These are phyloP conservation scores for Colletotrichum kahawae DNA, from an alignment of 2,329 filamentous ascomycete genomes.

Conservation along the genomic window DNA sequence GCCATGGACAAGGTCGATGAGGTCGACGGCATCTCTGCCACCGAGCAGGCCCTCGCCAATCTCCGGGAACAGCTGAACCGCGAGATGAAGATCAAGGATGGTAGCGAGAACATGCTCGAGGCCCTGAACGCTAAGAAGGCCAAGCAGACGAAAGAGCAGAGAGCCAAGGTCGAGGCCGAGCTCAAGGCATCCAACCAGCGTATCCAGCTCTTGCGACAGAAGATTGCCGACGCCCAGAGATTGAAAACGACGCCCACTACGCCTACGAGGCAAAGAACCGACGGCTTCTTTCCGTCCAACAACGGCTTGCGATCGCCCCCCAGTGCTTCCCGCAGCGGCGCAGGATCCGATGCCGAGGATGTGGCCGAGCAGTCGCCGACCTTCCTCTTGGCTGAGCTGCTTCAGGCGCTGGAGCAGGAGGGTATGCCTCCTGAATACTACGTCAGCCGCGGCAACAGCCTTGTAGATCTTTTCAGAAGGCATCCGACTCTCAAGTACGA, in stretches of 20 bases:
- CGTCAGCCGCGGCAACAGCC: slow-evolving; percentile 86
- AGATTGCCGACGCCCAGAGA: slow-evolving; percentile 64
- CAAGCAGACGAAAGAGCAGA: slow-evolving; percentile 91
- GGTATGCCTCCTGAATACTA: slow-evolving; percentile 94
- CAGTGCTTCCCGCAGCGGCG: slow-evolving; percentile 59
- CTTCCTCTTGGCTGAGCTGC: slow-evolving; percentile 85
- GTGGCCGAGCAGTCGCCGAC: slow-evolving; percentile 81
- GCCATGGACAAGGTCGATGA: slow-evolving; percentile 67
- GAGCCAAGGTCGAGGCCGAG: slow-evolving; percentile 82
- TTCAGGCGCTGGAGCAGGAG: slow-evolving; percentile 87
- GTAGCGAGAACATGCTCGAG: slow-evolving; percentile 97
- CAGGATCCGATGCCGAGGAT: slow-evolving; percentile 69
- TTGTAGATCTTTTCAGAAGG: slow-evolving; percentile 96
- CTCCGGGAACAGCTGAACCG: slow-evolving; percentile 88
- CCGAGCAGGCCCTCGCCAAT: slow-evolving; percentile 76
- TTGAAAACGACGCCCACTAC: slow-evolving; percentile 53
- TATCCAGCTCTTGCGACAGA: slow-evolving; percentile 65
- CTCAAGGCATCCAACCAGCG: slow-evolving; percentile 84
- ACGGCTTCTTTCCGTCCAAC: slow-evolving; percentile 46
- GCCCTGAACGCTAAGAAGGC: slow-evolving; percentile 93
- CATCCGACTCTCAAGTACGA: slow-evolving; percentile 96
- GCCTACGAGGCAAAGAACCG: slow-evolving; percentile 56
- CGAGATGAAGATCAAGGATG: slow-evolving; percentile 97
- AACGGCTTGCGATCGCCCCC: slow-evolving; percentile 61
- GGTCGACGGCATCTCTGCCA: slow-evolving; percentile 57